A percentile compares a stretch with the other conserved stretches of the same genome.
Evolutionary conservation across 108 stramenopile species (phyloP).

Genomic region (Aureococcus anophagefferens): DNA sequence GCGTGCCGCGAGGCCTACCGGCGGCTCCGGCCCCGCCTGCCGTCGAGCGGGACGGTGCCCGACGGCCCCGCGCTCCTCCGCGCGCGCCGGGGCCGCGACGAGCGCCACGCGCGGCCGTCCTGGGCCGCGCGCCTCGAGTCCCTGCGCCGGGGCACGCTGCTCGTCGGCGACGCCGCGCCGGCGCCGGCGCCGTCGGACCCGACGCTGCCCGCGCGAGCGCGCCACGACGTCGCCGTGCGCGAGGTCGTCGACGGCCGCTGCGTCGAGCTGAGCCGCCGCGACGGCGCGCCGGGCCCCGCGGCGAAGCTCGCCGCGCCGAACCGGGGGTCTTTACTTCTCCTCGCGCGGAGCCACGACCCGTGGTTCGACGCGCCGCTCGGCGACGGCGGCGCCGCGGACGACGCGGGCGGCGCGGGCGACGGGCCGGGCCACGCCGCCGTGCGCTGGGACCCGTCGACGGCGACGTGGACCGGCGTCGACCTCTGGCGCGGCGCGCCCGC

Average conservation of each 20-base stretch:
- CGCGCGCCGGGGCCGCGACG: background rate
- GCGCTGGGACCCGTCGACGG: too few species aligned
- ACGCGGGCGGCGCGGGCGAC: too few species aligned
- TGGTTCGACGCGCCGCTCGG: too few species aligned
- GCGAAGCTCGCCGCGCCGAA: too few species aligned
- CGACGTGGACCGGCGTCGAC: too few species aligned
- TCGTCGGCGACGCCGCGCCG: background rate
- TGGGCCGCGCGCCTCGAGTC: background rate
- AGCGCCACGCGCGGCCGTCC: background rate
- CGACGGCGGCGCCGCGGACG: too few species aligned
- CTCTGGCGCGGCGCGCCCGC: too few species aligned
- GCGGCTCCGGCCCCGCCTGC: background rate
- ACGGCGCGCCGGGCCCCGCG: too few species aligned
- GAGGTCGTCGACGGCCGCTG: too few species aligned
- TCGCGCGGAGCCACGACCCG: too few species aligned
- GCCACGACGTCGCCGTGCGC: background rate
- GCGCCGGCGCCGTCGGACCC: background rate
- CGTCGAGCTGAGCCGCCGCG: background rate
- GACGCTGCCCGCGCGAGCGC: background rate
- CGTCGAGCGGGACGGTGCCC: background rate
- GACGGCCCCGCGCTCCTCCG: background rate
- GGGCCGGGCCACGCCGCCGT: too few species aligned
- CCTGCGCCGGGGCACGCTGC: background rate
- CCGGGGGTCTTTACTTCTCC: too few species aligned
- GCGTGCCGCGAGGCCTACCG: background rate